Base-by-base conservation (phyloP, 495 filamentous ascomycete species). In the Immersiella caudata region DNA sequence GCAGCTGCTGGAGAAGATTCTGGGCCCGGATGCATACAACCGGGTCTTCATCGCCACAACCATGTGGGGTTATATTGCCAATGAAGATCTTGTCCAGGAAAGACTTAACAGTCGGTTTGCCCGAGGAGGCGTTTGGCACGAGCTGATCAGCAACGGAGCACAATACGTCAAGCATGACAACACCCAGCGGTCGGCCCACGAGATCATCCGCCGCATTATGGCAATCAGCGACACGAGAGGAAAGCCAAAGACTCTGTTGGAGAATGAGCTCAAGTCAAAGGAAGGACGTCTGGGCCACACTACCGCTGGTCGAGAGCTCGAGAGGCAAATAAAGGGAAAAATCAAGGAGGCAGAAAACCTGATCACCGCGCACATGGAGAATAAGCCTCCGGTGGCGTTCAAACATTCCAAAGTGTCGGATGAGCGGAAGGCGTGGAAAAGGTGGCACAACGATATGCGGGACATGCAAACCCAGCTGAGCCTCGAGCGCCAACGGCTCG, bases 41-140 rank as follows among this genome's bases (percentile, higher is more conserved):
- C 58, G 58, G 18, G 58, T 60, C 22, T 0, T 60, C 33, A 46
- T 60, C 21, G 58, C 58, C 25, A 60, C 58, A 35, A 60, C 58
- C 25, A 46, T 60, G 58, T 60, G 58, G 58, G 58, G 24, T 4
- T 29, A 60, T 18, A 29, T 60, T 9, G n/a, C 22, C n/a, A 18
- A 11, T 0, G 16, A 60, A 21, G n/a, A 46, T 11, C 18, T 20
- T 6, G 26, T 60, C 26, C 8, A 60, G n/a, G 12, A 60, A 6
- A 33, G 29, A 11, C 11, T 46, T 4, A 16, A 60, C 3, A 35
- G 11, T 0, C 16, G 58, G 58, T 2, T 33, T 29, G 12, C 26
- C 21, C 0, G 8, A 60, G 58, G 58, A n/a, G 58, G 58, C 0
- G 58, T 60, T 0, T 60, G 58, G 58, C 18, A 60, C 6, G 29